A percentile compares a stretch with the other conserved stretches of the same genome.
phyloP scores from a whole-genome alignment of 1,139 yeast species.

The Pichia sp. region DNA sequence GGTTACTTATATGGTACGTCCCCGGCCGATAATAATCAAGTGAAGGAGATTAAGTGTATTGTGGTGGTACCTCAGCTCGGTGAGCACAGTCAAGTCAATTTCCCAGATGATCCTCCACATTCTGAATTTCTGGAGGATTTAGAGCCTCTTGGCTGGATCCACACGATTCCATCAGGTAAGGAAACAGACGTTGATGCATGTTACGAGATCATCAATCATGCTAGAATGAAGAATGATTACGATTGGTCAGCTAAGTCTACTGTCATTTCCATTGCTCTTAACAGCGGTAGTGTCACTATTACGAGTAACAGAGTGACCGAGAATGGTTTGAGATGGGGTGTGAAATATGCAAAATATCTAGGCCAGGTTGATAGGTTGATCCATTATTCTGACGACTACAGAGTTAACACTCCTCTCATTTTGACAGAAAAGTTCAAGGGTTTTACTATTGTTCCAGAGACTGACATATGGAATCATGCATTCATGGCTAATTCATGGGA shows the following conservation, averaged over 20 bases:
- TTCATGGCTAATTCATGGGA: slow-evolving; percentile 86
- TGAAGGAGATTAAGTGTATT: slow-evolving; percentile 71
- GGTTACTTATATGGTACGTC: slow-evolving; percentile 74
- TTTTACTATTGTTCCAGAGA: slow-evolving; percentile 79
- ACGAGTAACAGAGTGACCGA: slow-evolving; percentile 55
- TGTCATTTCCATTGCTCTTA: slow-evolving; percentile 61
- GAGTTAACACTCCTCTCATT: slow-evolving; percentile 60
- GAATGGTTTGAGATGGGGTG: slow-evolving; percentile 78
- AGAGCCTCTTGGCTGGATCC: slow-evolving; percentile 75
- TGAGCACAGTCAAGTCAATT: slow-evolving; percentile 53
- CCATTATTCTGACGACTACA: slow-evolving; percentile 51
- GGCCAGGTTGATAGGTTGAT: slow-evolving; percentile 19
- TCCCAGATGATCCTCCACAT: slow-evolving; percentile 44
- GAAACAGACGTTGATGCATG: slow-evolving; percentile 47
- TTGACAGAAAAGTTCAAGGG: slow-evolving; percentile 76
- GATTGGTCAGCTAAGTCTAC: slow-evolving; percentile 38
- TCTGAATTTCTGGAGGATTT: slow-evolving; percentile 35
- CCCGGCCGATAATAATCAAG: slow-evolving; percentile 59
- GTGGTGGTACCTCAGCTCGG: slow-evolving; percentile 91
- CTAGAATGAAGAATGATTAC: slow-evolving; percentile 35
- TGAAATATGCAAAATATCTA: slow-evolving; percentile 48
- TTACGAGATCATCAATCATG: slow-evolving; percentile 59
- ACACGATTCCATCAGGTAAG: slow-evolving; percentile 63
- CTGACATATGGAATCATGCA: slow-evolving; percentile 83
- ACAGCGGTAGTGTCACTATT: slow-evolving; percentile 80